These are phyloP conservation scores for Cryptosporidium muris DNA, from an alignment of 169 alveolate species.

Conservation along the genomic window DNA sequence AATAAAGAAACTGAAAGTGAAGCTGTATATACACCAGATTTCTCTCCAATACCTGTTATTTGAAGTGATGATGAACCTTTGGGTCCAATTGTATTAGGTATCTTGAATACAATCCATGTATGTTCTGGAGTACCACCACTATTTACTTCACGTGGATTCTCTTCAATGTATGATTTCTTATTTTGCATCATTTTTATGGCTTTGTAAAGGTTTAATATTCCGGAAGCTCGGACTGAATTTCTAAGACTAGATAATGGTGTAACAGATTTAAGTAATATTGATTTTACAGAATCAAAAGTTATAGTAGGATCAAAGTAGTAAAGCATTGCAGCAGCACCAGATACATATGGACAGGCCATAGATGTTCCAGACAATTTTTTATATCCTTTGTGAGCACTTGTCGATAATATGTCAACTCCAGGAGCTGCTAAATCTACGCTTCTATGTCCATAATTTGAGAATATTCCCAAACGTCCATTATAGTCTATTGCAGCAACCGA, in stretches of 20 bases:
- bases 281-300: conserved; percentile 57
- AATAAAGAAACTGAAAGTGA: conserved; percentile 15
- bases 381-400: conserved; percentile 71
- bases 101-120: conserved; percentile 42
- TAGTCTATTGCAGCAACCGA: conserved; percentile 76
- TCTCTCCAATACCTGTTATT: conserved; percentile 48
- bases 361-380: conserved; percentile 74
- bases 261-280: conserved; percentile 34
- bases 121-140: not conserved
- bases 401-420: conserved; percentile 76
- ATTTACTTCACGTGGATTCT: not conserved
- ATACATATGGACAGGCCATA: conserved; percentile 79
- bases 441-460: conserved; percentile 76
- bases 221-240: conserved; percentile 53
- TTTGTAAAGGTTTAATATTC: conserved; percentile 41
- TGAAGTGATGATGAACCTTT: conserved; percentile 21
- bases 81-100: conserved; percentile 58
- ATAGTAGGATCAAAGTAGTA: conserved; percentile 54
- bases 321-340: conserved; percentile 73
- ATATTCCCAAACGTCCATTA: conserved; percentile 74
- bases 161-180: conserved; percentile 7
- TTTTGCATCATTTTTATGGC: conserved; percentile 61
- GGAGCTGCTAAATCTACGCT: conserved; percentile 79
- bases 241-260: conserved; percentile 23
- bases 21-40: conserved; percentile 44